phyloP scores from a whole-genome alignment of 352 stramenopile genomes.

The Hyaloperonospora brassicae region DNA sequence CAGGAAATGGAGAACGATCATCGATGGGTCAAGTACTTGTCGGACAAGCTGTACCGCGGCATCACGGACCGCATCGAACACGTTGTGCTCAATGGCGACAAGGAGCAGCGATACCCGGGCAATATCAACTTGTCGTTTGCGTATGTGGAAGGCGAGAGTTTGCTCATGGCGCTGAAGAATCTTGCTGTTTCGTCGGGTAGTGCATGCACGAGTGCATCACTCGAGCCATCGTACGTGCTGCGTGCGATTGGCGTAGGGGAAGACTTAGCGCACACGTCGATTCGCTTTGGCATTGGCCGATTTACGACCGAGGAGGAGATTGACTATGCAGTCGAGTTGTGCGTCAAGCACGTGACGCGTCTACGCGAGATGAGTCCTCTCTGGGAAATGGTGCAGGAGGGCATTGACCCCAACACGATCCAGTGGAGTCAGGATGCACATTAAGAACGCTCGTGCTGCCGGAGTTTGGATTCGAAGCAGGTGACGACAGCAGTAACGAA shows the following conservation, averaged over 20 bases:
- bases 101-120: conserved; percentile 88
- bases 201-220: conserved; percentile 93
- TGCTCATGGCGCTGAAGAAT: conserved; percentile 99
- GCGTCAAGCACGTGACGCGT: conserved; percentile 91
- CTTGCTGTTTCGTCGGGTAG: conserved; percentile 96
- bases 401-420: conserved; percentile 99
- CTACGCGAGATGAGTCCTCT: conserved; percentile 98
- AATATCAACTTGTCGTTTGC: conserved; percentile 99
- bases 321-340: conserved; percentile 93
- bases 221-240: conserved; percentile 99
- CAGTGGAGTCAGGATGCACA: conserved; percentile 97
- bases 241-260: conserved; percentile 97
- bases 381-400: conserved; percentile 99
- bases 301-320: conserved; percentile 98
- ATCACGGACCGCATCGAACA: conserved; percentile 81
- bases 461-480: no score
- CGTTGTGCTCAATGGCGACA: conserved; percentile 95
- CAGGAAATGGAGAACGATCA: conserved; percentile 95
- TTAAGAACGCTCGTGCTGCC: conserved; percentile 9
- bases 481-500: no score
- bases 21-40: conserved; percentile 92
- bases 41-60: conserved; percentile 88
- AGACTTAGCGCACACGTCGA: conserved; percentile 97
- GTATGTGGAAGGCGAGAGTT: conserved; percentile 98
- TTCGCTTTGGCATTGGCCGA: conserved; percentile 95